phyloP scores from a whole-genome alignment of 139 green algal genomes.

The Asterochloris sp. region DNA sequence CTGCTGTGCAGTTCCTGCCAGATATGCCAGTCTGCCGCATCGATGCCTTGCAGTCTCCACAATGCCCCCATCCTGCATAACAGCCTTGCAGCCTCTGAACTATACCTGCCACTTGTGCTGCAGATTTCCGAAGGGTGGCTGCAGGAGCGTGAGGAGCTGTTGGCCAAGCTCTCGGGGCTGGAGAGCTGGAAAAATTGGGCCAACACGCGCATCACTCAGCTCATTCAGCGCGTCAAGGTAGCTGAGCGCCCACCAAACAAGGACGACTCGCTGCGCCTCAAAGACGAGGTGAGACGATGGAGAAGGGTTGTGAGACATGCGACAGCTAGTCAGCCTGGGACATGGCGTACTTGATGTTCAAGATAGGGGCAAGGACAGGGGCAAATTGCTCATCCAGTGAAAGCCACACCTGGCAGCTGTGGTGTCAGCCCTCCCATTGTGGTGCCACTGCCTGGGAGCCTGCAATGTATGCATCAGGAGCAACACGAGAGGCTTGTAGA shows the following conservation, averaged over 20 bases:
- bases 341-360: no score
- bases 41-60: not conserved
- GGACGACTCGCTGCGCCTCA: constrained; percentile 18
- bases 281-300: constrained; percentile 12
- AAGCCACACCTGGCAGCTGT: no score
- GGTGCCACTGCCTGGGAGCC: no score
- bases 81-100: not conserved
- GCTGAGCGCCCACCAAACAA: constrained; percentile 21
- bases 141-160: not conserved
- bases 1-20: no score
- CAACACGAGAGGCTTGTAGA: no score
- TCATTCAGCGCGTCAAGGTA: constrained; percentile 20
- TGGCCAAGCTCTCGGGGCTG: not conserved
- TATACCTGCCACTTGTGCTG: no score
- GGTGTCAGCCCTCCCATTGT: no score
- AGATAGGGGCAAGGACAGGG: no score
- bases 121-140: not conserved
- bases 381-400: no score
- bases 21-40: not conserved
- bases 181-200: constrained; percentile 28
- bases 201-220: constrained; percentile 19
- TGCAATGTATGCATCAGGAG: no score
- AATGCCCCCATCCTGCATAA: not conserved
- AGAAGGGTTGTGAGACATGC: no score
- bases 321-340: no score